Conservation (phyloP, 108 stramenopile species). For the Phaeodactylum tricornutum region DNA sequence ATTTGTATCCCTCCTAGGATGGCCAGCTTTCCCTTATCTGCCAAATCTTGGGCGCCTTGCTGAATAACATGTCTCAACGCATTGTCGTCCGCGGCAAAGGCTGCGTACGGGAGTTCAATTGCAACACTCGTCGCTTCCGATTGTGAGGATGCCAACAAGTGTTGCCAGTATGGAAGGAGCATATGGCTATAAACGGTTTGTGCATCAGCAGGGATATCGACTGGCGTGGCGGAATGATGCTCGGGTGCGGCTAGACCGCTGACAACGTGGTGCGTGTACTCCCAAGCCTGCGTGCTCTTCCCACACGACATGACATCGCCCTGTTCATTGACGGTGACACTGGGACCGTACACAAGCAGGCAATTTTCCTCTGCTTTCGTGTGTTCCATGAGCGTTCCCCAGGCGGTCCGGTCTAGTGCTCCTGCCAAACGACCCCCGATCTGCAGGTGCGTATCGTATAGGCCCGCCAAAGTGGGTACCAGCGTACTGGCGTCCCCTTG, state of each 20-base stretch:
- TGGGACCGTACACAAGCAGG: constrained; percentile 54
- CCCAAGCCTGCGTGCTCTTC: constrained; percentile 40
- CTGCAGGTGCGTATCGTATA: too few species aligned
- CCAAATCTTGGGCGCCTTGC: constrained; percentile 8
- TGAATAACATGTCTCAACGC: constrained; percentile 36
- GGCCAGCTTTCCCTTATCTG: constrained; percentile 31
- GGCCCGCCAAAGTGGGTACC: too few species aligned
- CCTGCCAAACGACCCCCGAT: too few species aligned
- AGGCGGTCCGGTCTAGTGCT: too few species aligned
- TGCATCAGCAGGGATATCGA: constrained; percentile 24
- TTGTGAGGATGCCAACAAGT: constrained; percentile 26
- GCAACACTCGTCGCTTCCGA: constrained; percentile 22
- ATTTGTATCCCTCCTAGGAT: constrained; percentile 68
- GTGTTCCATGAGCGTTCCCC: too few species aligned
- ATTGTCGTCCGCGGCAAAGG: constrained; percentile 32
- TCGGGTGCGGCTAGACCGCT: constrained; percentile 16
- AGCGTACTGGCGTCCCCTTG: too few species aligned
- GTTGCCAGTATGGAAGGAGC: constrained; percentile 37
- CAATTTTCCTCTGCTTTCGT: constrained; percentile 38
- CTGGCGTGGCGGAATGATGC: constrained; percentile 15
- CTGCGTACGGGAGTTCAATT: constrained; percentile 45
- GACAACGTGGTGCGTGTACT: constrained; percentile 19
- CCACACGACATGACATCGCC: constrained; percentile 52
- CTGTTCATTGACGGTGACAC: constrained; percentile 54
- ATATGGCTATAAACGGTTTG: constrained; percentile 31